phyloP scores from a whole-genome alignment of 129 eudicot species.

The Oenanthe sinensis region DNA sequence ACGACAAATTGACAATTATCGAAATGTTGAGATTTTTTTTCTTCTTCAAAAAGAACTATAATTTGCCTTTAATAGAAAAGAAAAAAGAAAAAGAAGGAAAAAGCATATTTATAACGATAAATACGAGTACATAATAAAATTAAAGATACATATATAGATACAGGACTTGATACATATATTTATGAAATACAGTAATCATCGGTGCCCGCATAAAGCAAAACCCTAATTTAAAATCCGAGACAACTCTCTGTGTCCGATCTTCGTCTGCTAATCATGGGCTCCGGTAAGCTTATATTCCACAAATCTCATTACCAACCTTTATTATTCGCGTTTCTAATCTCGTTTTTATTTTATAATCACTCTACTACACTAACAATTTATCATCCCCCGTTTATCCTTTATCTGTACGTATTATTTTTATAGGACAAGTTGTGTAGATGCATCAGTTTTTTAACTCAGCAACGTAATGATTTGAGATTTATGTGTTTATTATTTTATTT shows the following conservation, averaged over 20 bases:
- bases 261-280: conserved; percentile 36
- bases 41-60: too few relatives aligned
- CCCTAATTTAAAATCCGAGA: neutral
- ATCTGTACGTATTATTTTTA: too few relatives aligned
- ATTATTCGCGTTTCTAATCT: neutral
- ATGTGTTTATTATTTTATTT: neutral
- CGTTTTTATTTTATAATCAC: neutral
- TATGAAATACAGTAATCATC: neutral
- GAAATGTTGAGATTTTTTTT: too few relatives aligned
- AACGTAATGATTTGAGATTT: conserved; percentile 1
- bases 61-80: too few relatives aligned
- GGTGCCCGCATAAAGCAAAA: neutral
- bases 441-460: neutral
- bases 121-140: too few relatives aligned
- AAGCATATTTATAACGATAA: too few relatives aligned
- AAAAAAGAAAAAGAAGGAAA: too few relatives aligned
- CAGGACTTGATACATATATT: too few relatives aligned
- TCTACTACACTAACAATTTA: too few relatives aligned
- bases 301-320: neutral
- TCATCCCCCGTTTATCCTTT: too few relatives aligned
- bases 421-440: neutral
- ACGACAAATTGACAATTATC: too few relatives aligned
- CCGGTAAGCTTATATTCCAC: conserved; percentile 23
- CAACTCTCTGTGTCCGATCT: conserved; percentile 7
- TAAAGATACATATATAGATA: neutral